Base-by-base conservation (phyloP, 2,329 filamentous ascomycete species). In the Ophiostoma angusticollis region DNA sequence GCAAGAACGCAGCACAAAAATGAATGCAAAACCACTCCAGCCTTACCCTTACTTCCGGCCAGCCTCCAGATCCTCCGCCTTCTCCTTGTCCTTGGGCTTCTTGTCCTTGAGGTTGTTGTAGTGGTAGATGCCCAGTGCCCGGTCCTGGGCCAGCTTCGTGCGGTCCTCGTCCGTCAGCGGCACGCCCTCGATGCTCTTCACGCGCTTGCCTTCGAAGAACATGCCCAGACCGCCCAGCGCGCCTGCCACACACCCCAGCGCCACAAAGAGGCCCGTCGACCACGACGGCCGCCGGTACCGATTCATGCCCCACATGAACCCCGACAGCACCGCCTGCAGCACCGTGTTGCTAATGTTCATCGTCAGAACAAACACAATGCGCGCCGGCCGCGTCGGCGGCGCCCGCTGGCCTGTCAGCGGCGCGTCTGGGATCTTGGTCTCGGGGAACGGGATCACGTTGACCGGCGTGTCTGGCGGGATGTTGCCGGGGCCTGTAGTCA, bases 291-390 rank as follows among this genome's bases (percentile, higher is more conserved):
- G 67, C 17, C 80, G 61, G 51, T 77, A 78, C 17, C 82, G 65
- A 52, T 84, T 81, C 58, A 82, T 65, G 2, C 73, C 77, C 82
- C 83, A 93, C 85, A 93, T 93, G 60, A 85, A 81, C 3, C 72
- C 78, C 8, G 76, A 80, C 2, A 93, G 67, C 14, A 74, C 68
- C 28, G 68, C 68, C 56, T 93, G 86, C 31, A 91, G 68, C 39
- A 87, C 69, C 0, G 84, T 91, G 52, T 93, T 93, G 62, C 65
- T 68, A 3, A 85, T 69, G 59, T 85, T 86, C 49, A 78, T 68
- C 79, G 80, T 87, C 25, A 93, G 67, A 24, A 89, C 74, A 41
- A 80, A 74, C 48, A 91, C 83, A 52, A 93, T 63, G 57, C 83
- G 87, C 82, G 83, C 89, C 9, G 71, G 47, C 17, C 60, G 58